Evolutionary conservation across 352 stramenopile genomes (phyloP).

Genomic region (Globisporangium uncinulatum): DNA sequence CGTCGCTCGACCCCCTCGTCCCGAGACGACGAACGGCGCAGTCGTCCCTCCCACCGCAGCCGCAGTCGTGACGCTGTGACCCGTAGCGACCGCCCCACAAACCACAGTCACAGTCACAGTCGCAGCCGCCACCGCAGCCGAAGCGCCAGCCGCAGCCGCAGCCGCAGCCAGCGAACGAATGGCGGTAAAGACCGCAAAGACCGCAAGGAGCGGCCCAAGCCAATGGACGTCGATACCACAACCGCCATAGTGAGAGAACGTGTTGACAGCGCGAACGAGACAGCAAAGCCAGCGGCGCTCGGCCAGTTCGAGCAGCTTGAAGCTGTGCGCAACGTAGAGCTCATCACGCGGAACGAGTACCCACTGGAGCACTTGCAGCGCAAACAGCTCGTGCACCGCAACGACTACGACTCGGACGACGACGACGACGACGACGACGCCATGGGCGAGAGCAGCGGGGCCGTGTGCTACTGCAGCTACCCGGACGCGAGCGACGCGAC

Average conservation of each 20-base stretch:
- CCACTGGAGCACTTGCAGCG: constrained; percentile 47
- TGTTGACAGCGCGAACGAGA: background rate
- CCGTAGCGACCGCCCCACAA: too few species aligned
- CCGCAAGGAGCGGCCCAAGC: background rate
- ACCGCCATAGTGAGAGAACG: too few species aligned
- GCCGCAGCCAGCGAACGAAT: background rate
- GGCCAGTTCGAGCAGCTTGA: constrained; percentile 49
- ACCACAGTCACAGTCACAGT: too few species aligned
- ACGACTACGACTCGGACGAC: constrained; percentile 13
- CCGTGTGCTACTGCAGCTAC: constrained; percentile 54
- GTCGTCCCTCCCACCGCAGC: too few species aligned
- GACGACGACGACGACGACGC: constrained; percentile 22
- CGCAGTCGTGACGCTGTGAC: too few species aligned
- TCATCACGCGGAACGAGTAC: constrained; percentile 71
- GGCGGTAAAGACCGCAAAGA: background rate
- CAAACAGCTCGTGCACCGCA: constrained; percentile 18
- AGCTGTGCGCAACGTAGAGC: constrained; percentile 51
- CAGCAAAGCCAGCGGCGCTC: background rate
- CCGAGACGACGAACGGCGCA: too few species aligned
- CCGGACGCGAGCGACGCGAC: constrained; percentile 36
- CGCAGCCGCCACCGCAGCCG: background rate
- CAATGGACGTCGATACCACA: background rate
- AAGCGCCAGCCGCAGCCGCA: constrained; percentile 1
- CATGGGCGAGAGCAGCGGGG: constrained; percentile 24
- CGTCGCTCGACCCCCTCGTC: too few species aligned